Base-by-base conservation (phyloP, 2,329 filamentous ascomycete species). In the Didymella pomorum region DNA sequence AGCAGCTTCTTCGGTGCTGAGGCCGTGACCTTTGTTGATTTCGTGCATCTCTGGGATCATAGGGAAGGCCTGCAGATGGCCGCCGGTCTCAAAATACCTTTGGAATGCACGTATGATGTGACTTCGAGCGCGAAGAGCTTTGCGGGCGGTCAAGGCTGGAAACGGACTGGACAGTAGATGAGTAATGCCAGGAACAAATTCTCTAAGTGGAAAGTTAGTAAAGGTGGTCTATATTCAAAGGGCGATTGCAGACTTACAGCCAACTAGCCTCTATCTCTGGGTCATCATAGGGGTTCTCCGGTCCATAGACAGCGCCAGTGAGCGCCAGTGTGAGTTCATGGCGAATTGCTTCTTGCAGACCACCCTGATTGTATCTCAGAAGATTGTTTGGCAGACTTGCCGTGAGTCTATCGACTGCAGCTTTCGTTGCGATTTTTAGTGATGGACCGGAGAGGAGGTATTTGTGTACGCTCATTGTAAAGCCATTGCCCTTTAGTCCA, bases 291-390 rank as follows among this genome's bases (percentile, higher is more conserved):
- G 79, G 79, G 56, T 80, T 81, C 54, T 76, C 64, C 0, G 76
- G 76, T 2, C 79, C 79, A 59, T 81, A 81, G 0, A 79, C 70
- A 14, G 78, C 72, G 43, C 75, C 66, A 0, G 79, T 81, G 43
- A 76, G 72, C 2, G 79, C 77, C 4, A 71, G 58, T 0, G 74
- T 76, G 21, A 79, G 70, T 20, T 71, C 64, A 52, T 75, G 71
- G 18, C 67, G 66, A 12, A 77, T 57, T 54, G 69, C 70, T 3
- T 68, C 63, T 29, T 65, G 55, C 16, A 69, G 10, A 7, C 62
- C 58, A 10, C 53, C 20, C 29, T 56, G 9, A n/a, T 16, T 18
- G 10, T 21, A 44, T 21, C n/a, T 67, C 50, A 31, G 7, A 20
- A 61, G 48, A 4, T 20, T 59, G 33, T 63, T 65, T 3, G 58